Base-by-base conservation (phyloP, 805 yeast species). In the Yarrowia alimentaria region DNA sequence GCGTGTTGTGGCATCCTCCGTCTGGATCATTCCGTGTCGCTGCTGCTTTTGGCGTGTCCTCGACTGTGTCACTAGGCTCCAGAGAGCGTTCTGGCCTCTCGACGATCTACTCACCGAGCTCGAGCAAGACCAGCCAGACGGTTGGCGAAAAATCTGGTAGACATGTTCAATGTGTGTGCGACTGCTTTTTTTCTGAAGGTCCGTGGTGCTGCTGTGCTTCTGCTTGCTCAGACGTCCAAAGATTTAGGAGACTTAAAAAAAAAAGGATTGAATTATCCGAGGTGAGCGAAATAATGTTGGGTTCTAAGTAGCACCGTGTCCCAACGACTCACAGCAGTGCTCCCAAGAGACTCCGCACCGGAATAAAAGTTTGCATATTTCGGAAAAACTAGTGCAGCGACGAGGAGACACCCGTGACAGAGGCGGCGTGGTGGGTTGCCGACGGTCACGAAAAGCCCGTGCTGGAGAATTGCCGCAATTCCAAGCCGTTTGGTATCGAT, bases 351-450 rank as follows among this genome's bases (percentile, higher is more conserved):
- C 47, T 38, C 47, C 47, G 47, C 47, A 38, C 47, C 47, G 47
- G 47, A 38, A 38, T n/a, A n/a, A 38, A 38, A 38, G 47, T 38
- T 38, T 38, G 47, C 47, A 38, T 38, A 38, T 38, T 38, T 38
- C 47, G 47, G 47, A 38, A 12, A 38, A 38, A 38, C 47, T 38
- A 38, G 33, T 25, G 45, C 45, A 24, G 28, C 40, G 10, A 16
- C n/a, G 29, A 6, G 20, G 26, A 7, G 9, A 14, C 6, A 22
- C 6, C 6, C 5, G 26, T 6, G 12, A 29, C 33, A 26, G 14
- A 26, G 5, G 25, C 10, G 25, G 10, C 10, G 25, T 22, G 10
- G 10, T 22, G 25, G 25, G 25, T 7, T n/a, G n/a, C n/a, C n/a
- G n/a, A n/a, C n/a, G n/a, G n/a, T n/a, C n/a, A n/a, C n/a, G n/a